Conservation (phyloP, 2,329 filamentous ascomycete species). For the Zasmidium cellare region DNA sequence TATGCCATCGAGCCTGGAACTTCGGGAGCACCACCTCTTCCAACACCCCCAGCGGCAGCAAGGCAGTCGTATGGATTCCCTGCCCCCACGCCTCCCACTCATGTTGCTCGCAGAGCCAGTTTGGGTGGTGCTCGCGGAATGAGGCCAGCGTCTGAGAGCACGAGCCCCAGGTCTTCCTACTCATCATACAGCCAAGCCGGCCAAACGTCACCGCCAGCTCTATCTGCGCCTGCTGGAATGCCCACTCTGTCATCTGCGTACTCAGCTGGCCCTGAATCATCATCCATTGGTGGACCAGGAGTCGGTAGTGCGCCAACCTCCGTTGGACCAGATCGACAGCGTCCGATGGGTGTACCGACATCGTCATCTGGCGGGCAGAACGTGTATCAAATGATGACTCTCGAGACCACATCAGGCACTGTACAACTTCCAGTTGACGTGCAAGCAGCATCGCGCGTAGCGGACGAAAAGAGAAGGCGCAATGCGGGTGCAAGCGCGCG, state of each 20-base stretch:
- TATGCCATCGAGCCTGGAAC: constrained; percentile 46
- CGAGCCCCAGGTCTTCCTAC: constrained; percentile 50
- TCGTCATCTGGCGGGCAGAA: constrained; percentile 46
- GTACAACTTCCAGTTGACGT: constrained; percentile 72
- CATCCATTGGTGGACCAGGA: constrained; percentile 8
- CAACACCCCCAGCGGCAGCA: constrained; percentile 44
- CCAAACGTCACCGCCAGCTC: constrained; percentile 35
- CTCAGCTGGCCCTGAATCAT: constrained; percentile 8
- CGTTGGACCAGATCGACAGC: constrained; percentile 23
- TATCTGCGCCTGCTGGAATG: constrained; percentile 23
- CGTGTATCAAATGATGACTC: constrained; percentile 55
- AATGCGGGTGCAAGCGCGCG: constrained; percentile 84
- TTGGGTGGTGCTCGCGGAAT: constrained; percentile 21
- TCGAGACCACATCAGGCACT: constrained; percentile 52
- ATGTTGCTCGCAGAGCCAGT: constrained; percentile 41
- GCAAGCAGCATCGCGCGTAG: constrained; percentile 76
- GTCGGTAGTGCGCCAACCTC: constrained; percentile 5
- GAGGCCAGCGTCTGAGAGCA: constrained; percentile 34
- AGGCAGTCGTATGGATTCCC: constrained; percentile 39
- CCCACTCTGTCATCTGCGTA: constrained; percentile 23
- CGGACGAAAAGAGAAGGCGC: constrained; percentile 80
- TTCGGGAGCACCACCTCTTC: constrained; percentile 47
- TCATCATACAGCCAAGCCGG: constrained; percentile 46
- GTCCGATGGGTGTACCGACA: constrained; percentile 45
- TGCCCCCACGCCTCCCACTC: constrained; percentile 36